Evolutionary conservation across 805 yeast species (phyloP).

Genomic region (Yarrowia porcina): DNA sequence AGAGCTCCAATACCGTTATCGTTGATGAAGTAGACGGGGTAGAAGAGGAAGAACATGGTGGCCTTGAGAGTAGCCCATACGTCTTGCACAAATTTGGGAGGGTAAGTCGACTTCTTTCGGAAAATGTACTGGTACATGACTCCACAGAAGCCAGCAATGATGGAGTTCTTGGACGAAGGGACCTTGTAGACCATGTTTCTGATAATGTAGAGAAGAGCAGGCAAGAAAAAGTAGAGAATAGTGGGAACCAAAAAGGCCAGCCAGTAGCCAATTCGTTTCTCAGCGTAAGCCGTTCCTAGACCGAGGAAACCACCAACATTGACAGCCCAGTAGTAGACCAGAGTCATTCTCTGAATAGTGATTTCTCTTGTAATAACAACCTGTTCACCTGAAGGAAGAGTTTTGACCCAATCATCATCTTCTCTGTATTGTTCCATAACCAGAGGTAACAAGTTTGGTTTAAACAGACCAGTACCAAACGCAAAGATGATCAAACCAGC

Average conservation of each 20-base stretch:
- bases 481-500: background rate
- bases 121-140: slow-evolving; percentile 2
- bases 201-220: slow-evolving; percentile 31
- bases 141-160: slow-evolving; percentile 7
- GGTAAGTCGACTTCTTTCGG: slow-evolving; percentile 46
- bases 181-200: background rate
- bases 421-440: slow-evolving; percentile 2
- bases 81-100: slow-evolving; percentile 40
- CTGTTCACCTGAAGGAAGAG: background rate
- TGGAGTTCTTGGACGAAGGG: background rate
- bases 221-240: background rate
- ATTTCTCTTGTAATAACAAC: slow-evolving; percentile 31
- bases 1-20: slow-evolving; percentile 36
- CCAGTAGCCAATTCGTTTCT: slow-evolving; percentile 2
- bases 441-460: background rate
- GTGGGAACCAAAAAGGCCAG: background rate
- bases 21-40: slow-evolving; percentile 3
- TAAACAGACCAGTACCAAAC: background rate
- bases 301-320: slow-evolving; percentile 54
- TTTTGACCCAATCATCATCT: slow-evolving; percentile 6
- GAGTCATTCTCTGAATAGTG: slow-evolving; percentile 39
- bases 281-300: background rate
- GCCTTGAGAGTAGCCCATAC: background rate
- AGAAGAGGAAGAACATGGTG: background rate
- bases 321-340: slow-evolving; percentile 54